phyloP scores from a whole-genome alignment of 345 rosid species.

The Iberis pinnata region DNA sequence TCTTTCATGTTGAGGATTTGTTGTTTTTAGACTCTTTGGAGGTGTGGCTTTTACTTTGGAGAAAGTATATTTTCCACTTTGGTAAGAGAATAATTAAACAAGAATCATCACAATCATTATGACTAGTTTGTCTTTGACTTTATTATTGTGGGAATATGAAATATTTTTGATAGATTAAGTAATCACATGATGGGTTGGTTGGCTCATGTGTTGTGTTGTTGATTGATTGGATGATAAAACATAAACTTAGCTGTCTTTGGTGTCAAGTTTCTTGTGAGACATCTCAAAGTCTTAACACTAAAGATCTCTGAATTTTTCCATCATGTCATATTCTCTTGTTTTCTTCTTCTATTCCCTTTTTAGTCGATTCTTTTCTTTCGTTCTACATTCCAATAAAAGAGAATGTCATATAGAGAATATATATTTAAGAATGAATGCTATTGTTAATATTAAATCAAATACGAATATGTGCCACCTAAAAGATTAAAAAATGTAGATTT shows the following conservation, averaged over 20 bases:
- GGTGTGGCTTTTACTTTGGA: conserved; percentile 18
- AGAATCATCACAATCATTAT: background rate
- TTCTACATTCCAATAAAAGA: no score
- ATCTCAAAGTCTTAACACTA: background rate
- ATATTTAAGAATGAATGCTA: no score
- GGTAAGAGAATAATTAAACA: conserved; percentile 9
- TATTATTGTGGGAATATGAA: background rate
- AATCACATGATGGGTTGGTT: background rate
- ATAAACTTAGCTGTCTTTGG: background rate
- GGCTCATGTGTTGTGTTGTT: background rate
- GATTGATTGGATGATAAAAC: background rate
- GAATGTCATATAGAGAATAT: no score
- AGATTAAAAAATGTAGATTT: no score
- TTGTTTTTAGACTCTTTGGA: conserved; percentile 1
- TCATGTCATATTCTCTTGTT: no score
- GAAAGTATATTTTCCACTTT: conserved; percentile 19
- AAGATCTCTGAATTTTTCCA: background rate
- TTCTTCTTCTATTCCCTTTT: no score
- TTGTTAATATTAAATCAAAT: no score
- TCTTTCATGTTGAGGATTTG: conserved; percentile 5
- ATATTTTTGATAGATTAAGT: no score
- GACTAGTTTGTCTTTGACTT: conserved; percentile 1
- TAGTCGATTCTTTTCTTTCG: no score
- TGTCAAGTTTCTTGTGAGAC: background rate
- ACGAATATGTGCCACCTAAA: no score